These are phyloP conservation scores for Cladosporium cucumerinum DNA, from an alignment of 2,329 filamentous ascomycete species.

Conservation along the genomic window DNA sequence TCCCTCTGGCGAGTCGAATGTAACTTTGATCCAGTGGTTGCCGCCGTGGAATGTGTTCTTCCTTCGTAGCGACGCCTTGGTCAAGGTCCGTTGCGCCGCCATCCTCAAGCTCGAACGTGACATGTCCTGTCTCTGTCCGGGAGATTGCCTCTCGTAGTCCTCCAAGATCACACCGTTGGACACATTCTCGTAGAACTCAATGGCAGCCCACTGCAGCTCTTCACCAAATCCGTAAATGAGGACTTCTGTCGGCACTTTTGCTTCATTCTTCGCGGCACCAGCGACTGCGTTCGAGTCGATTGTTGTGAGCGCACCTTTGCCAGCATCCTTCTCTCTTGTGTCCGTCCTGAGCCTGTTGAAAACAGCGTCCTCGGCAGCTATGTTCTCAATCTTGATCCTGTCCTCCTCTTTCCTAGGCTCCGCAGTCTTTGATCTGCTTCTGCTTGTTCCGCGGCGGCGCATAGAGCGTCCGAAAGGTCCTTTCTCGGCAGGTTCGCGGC, in stretches of 20 bases:
- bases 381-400: constrained; percentile 43
- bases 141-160: constrained; percentile 86
- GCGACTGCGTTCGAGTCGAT: constrained; percentile 24
- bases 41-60: constrained; percentile 80
- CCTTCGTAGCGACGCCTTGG: constrained; percentile 69
- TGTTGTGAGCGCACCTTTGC: constrained; percentile 27
- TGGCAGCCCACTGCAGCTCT: constrained; percentile 72
- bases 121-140: constrained; percentile 62
- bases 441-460: constrained; percentile 45
- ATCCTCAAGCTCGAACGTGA: constrained; percentile 71
- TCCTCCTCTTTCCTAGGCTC: constrained; percentile 60
- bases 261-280: constrained; percentile 37
- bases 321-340: constrained; percentile 26
- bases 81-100: constrained; percentile 64
- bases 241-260: constrained; percentile 67
- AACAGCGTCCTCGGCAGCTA: constrained; percentile 46
- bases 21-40: constrained; percentile 76
- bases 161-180: constrained; percentile 80
- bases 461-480: constrained; percentile 58
- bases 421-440: constrained; percentile 49
- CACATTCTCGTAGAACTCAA: constrained; percentile 82
- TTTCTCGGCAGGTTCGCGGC: constrained; percentile 53
- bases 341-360: constrained; percentile 38
- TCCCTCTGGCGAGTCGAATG: constrained; percentile 48
- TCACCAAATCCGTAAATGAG: constrained; percentile 78